These are phyloP conservation scores for Peniophora sp. DNA, from an alignment of 1,284 basidiomycete genomes.

Conservation along the genomic window DNA sequence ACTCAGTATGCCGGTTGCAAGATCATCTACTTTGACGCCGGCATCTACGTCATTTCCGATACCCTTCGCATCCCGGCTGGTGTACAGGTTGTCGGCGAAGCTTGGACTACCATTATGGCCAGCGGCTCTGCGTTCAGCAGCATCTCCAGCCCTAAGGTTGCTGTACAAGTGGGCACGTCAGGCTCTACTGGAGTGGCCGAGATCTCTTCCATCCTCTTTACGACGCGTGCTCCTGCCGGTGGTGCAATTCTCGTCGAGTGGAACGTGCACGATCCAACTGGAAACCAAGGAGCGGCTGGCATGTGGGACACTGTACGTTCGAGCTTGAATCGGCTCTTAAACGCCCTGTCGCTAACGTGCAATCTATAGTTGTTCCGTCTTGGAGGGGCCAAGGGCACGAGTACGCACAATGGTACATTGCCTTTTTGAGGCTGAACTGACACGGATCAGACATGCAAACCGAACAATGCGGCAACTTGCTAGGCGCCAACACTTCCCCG, in stretches of 20 bases:
- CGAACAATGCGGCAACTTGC: constrained; percentile 36
- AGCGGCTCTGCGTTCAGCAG: constrained; percentile 52
- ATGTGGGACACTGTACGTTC: constrained; percentile 52
- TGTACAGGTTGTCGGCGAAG: constrained; percentile 66
- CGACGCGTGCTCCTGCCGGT: constrained; percentile 47
- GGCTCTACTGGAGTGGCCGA: constrained; percentile 46
- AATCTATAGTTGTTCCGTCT: constrained; percentile 16
- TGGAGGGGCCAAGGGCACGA: constrained; percentile 28
- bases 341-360: too few species aligned
- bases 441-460: constrained; percentile 25
- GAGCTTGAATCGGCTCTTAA: too few species aligned
- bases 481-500: constrained; percentile 25
- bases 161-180: constrained; percentile 46
- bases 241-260: constrained; percentile 70
- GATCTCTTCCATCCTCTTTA: constrained; percentile 54
- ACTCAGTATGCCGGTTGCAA: constrained; percentile 61
- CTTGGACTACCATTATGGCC: constrained; percentile 69
- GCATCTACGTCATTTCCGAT: constrained; percentile 62
- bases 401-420: not conserved
- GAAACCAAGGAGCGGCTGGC: constrained; percentile 53
- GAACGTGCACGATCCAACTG: constrained; percentile 53
- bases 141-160: constrained; percentile 42
- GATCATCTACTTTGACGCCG: constrained; percentile 72
- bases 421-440: constrained; percentile 37
- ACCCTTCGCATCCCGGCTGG: constrained; percentile 69